Base-by-base conservation (phyloP, 2,329 filamentous ascomycete species). In the Xylariales sp. region DNA sequence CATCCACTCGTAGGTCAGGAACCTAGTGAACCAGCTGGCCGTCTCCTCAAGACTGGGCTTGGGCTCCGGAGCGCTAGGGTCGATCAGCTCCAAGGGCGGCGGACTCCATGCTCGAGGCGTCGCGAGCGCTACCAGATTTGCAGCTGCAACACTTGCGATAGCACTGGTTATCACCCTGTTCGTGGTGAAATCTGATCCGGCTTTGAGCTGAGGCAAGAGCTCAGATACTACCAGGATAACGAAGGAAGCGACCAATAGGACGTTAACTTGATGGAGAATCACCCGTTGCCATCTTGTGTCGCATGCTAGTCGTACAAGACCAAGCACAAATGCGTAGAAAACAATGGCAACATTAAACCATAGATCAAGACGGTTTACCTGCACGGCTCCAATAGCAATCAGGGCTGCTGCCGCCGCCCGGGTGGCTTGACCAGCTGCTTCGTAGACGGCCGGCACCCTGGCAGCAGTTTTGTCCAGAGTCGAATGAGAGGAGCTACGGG, bases 91-190 rank as follows among this genome's bases (percentile, higher is more conserved):
- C 28, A 66, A 42, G 5, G 58, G 58, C 4, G 70, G 66, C 13
- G 70, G 69, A 4, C 64, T 46, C 73, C 73, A 76, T 52, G 72
- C 67, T 40, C 70, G 61, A 1, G 70, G 73, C 2, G 73, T 74
- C 30, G 55, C 43, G 24, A 67, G 42, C 37, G 72, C 68, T 24
- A 71, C 40, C 29, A 61, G 31, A 23, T 65, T 53, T 17, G 64
- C 59, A 20, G 57, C 55, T 5, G 54, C 52, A 19, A 73, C 52
- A 15, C 61, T 57, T 2, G 54, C 44, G 20, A 69, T 49, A 27
- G n/a, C n/a, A n/a, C n/a, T n/a, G n/a, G 59, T 59, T 24, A 57
- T 61, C 12, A 62, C 48, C 31, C 64, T 45, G 28, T 55, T 51
- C 14, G 52, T 38, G 29, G 56, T 55, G 20, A 53, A 39, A 38